phyloP scores from a whole-genome alignment of 352 stramenopile species.

The Sclerospora graminicola region DNA sequence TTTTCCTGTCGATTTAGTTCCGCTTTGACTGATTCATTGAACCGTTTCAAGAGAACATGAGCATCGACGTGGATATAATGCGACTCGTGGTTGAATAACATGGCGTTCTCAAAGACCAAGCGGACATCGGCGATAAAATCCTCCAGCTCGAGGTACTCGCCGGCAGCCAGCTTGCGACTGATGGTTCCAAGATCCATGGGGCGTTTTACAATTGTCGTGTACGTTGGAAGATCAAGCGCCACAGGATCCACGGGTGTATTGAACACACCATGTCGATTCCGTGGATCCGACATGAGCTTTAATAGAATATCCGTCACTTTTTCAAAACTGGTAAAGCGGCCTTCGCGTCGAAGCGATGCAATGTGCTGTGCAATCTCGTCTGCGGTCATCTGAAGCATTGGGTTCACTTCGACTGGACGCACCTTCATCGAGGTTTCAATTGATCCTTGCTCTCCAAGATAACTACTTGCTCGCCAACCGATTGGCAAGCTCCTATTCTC shows the following conservation, averaged over 20 bases:
- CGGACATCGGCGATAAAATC: constrained; percentile 73
- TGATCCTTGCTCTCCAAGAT: constrained; percentile 1
- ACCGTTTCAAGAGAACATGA: constrained; percentile 42
- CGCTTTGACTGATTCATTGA: constrained; percentile 47
- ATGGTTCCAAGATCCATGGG: constrained; percentile 91
- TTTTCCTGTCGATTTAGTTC: constrained; percentile 37
- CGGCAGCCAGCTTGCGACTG: constrained; percentile 65
- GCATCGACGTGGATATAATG: constrained; percentile 78
- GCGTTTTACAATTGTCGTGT: constrained; percentile 50
- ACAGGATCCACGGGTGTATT: constrained; percentile 69
- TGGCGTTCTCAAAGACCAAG: constrained; percentile 87
- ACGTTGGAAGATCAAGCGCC: constrained; percentile 57
- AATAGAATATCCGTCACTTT: constrained; percentile 51
- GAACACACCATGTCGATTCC: constrained; percentile 65
- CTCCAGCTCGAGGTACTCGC: constrained; percentile 75
- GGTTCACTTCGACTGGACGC: constrained; percentile 28
- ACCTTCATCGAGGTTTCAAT: neutral
- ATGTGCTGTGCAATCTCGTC: constrained; percentile 55
- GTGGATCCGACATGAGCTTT: constrained; percentile 62
- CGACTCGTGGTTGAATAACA: constrained; percentile 68
- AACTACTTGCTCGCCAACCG: constrained; percentile 15
- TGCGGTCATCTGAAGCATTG: constrained; percentile 48
- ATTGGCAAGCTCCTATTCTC: constrained; percentile 48
- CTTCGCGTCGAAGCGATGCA: constrained; percentile 50
- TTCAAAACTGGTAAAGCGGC: constrained; percentile 50